Base-by-base conservation (phyloP, 768 basidiomycete species). In the Lanmaoa pseudosensibilis region DNA sequence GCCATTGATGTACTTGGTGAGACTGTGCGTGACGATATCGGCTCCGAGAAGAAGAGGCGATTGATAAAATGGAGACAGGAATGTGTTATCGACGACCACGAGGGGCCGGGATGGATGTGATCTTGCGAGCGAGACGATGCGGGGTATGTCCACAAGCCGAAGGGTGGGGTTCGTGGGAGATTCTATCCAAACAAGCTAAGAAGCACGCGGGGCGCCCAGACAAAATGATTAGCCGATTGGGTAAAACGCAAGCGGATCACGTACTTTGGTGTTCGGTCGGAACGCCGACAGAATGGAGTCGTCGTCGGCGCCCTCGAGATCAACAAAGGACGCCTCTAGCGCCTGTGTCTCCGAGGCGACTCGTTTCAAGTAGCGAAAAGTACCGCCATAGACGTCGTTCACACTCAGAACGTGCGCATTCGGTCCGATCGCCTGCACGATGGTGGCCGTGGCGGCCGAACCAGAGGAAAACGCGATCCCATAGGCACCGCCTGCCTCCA, bases 161-260 rank as follows among this genome's bases (percentile, higher is more conserved):
- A 98, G 85, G 2, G 92, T 92, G 0, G 96, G 96, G 75, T 98
- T 98, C 4, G 96, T 98, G 0, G 94, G 96, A 0, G 91, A 80
- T 73, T 99, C 96, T 61, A 97, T 85, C 94, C 94, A 98, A 53
- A 99, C 82, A 11, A 97, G 78, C 92, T 96, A 58, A 8, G 9
- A 13, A 30, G n/a, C 0, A 8, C 19, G 15, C 12, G 8, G 37
- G n/a, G n/a, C n/a, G n/a, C 9, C 34, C 44, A 21, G 25, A 18
- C 37, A 21, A 23, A 23, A 30, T 59, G 40, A 54, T 12, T 62
- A 21, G 4, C 8, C 13, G 7, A 4, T 34, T 10, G 2, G 13
- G 18, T 5, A 13, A 38, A n/a, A 12, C 13, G 27, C 8, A 32
- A 13, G 3, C 27, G 34, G 44, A n/a, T 5, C 5, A 69, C 81